Percentiles rank a stretch among this genome's conserved stretches.
Evolutionary conservation across 306 rosid species (phyloP).

Genomic region (Hippophae rhamnoides): DNA sequence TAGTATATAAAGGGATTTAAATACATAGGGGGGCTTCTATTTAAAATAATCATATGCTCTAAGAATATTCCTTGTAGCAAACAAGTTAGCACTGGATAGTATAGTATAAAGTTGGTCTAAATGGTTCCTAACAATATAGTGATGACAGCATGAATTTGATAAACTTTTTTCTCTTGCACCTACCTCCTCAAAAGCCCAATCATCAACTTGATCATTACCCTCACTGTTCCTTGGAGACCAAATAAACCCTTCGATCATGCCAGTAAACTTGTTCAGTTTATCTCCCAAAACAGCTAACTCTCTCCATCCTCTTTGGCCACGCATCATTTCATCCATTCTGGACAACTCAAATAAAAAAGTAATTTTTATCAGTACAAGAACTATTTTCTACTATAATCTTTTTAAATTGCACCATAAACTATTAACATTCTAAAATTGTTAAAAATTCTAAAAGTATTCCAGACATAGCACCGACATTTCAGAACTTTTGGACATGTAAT

Average conservation of each 20-base stretch:
- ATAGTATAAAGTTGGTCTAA: not conserved
- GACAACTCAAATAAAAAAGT: slow-evolving; percentile 5
- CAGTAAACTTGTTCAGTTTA: slow-evolving; percentile 80
- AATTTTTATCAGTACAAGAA: too few relatives aligned
- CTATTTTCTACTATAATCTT: too few relatives aligned
- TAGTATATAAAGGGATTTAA: too few relatives aligned
- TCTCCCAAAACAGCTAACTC: slow-evolving; percentile 89
- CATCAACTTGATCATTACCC: slow-evolving; percentile 44
- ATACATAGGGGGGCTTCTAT: too few relatives aligned
- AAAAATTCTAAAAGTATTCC: too few relatives aligned
- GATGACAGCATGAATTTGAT: slow-evolving; percentile 2
- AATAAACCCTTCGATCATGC: slow-evolving; percentile 93
- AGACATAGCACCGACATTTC: too few relatives aligned
- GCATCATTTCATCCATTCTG: slow-evolving; percentile 99
- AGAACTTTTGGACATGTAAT: too few relatives aligned
- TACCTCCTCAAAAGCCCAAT: slow-evolving; percentile 96
- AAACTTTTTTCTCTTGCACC: slow-evolving; percentile 18
- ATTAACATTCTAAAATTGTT: too few relatives aligned
- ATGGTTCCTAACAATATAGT: slow-evolving; percentile 5
- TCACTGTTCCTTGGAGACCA: slow-evolving; percentile 84
- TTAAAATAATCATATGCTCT: too few relatives aligned
- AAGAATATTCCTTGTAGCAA: too few relatives aligned
- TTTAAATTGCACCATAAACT: too few relatives aligned
- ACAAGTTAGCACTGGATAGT: slow-evolving; percentile 1
- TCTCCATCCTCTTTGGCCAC: slow-evolving; percentile 99